phyloP scores from a whole-genome alignment of 768 basidiomycete species.

The Hysterangium stoloniferum region DNA sequence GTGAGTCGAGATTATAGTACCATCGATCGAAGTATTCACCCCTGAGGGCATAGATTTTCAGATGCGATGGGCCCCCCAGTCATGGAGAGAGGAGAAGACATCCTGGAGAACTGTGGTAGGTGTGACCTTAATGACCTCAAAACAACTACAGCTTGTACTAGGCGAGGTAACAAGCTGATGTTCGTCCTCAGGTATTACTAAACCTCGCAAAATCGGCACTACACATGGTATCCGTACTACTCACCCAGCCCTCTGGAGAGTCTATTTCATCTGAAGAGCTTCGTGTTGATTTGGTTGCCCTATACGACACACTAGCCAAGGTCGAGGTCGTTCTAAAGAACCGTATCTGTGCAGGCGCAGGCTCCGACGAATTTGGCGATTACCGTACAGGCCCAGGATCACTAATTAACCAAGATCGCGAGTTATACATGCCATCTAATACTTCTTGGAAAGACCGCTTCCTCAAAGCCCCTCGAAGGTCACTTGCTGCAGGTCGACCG shows the following conservation, averaged over 20 bases:
- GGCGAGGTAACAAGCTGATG: conserved; percentile 27
- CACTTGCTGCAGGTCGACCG: neutral
- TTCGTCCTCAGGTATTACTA: neutral
- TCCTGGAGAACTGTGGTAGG: conserved; percentile 61
- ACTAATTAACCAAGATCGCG: neutral
- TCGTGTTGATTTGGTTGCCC: neutral
- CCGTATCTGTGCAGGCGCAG: neutral
- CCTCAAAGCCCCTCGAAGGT: neutral
- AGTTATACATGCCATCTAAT: neutral
- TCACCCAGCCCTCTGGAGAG: conserved; percentile 13
- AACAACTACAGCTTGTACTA: conserved; percentile 31
- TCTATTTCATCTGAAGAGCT: neutral
- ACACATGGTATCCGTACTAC: conserved; percentile 21
- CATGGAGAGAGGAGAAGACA: conserved; percentile 48
- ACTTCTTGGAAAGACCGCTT: neutral
- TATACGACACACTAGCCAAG: neutral
- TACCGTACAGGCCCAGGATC: neutral
- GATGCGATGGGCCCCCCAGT: conserved; percentile 49
- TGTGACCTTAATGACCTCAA: conserved; percentile 54
- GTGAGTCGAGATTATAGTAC: neutral
- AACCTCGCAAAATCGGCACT: conserved; percentile 7
- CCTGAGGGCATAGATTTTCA: conserved; percentile 41
- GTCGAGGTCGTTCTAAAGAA: neutral
- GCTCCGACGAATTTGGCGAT: neutral
- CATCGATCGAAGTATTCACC: neutral